Evolutionary conservation across 2,329 filamentous ascomycete genomes (phyloP).

Genomic region (Ophiostoma ulmi): DNA sequence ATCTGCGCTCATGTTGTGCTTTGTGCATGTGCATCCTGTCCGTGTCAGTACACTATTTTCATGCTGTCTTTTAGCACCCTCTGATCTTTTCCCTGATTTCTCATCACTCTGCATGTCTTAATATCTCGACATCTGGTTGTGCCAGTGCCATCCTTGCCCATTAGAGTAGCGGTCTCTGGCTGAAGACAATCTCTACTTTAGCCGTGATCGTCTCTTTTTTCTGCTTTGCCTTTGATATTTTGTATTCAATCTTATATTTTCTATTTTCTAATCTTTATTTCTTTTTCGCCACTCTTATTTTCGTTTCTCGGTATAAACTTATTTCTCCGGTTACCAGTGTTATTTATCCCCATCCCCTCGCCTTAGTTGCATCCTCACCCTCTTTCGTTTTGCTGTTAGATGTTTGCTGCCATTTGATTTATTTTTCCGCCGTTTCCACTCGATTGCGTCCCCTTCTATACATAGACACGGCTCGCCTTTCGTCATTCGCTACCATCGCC

Average conservation of each 20-base stretch:
- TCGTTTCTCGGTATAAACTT: background rate
- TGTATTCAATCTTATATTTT: background rate
- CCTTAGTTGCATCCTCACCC: background rate
- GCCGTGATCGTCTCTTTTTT: background rate
- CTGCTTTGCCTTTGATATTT: background rate
- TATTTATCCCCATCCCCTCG: background rate
- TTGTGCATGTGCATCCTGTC: background rate
- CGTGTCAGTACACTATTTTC: background rate
- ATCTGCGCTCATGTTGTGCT: background rate
- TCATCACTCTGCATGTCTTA: constrained; percentile 13
- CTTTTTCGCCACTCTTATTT: background rate
- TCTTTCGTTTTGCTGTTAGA: background rate
- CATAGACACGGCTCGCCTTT: background rate
- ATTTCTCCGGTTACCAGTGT: background rate
- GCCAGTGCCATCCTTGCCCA: constrained; percentile 9
- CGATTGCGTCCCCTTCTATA: background rate
- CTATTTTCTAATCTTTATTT: background rate
- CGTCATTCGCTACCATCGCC: background rate
- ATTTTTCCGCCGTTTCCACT: background rate
- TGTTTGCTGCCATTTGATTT: background rate
- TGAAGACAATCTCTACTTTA: background rate
- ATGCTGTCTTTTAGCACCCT: background rate
- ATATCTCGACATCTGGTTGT: background rate
- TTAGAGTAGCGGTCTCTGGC: constrained; percentile 1
- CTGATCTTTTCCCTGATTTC: background rate